phyloP scores from a whole-genome alignment of 331 rosid species.

The Pyracantha coccinea region DNA sequence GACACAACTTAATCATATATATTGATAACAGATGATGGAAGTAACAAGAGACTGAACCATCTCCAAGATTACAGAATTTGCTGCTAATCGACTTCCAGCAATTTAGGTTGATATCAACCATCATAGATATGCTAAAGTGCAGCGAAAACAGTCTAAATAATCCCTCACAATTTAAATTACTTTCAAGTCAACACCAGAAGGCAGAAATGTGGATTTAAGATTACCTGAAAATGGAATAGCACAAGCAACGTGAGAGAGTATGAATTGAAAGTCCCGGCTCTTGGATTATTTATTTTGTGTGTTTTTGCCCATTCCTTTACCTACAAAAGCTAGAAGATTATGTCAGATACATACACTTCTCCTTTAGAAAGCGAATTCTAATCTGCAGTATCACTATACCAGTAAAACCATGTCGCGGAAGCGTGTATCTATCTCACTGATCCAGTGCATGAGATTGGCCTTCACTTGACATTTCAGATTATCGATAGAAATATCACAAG shows the following conservation, averaged over 20 bases:
- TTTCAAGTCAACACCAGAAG: background rate
- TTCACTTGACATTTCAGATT: slow-evolving; percentile 75
- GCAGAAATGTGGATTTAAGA: slow-evolving; percentile 10
- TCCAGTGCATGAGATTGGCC: slow-evolving; percentile 66
- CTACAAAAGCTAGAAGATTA: slow-evolving; percentile 46
- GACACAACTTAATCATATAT: background rate
- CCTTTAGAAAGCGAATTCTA: background rate
- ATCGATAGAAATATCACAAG: slow-evolving; percentile 89
- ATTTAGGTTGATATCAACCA: slow-evolving; percentile 3
- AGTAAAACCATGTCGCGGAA: slow-evolving; percentile 77
- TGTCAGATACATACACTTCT: slow-evolving; percentile 21
- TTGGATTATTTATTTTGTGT: slow-evolving; percentile 69
- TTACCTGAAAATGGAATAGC: slow-evolving; percentile 91
- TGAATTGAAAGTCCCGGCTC: slow-evolving; percentile 70
- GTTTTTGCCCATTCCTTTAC: slow-evolving; percentile 98
- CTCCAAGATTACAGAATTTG: background rate
- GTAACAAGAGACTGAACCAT: background rate
- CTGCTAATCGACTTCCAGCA: background rate
- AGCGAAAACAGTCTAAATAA: background rate
- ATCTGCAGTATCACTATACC: slow-evolving; percentile 43
- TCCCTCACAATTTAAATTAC: background rate
- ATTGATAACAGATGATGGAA: background rate
- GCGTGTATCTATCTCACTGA: slow-evolving; percentile 61
- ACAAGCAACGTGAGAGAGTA: slow-evolving; percentile 83
- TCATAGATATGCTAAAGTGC: background rate